Conservation (phyloP, 2,329 filamentous ascomycete species). For the Neofusicoccum cordaticola region DNA sequence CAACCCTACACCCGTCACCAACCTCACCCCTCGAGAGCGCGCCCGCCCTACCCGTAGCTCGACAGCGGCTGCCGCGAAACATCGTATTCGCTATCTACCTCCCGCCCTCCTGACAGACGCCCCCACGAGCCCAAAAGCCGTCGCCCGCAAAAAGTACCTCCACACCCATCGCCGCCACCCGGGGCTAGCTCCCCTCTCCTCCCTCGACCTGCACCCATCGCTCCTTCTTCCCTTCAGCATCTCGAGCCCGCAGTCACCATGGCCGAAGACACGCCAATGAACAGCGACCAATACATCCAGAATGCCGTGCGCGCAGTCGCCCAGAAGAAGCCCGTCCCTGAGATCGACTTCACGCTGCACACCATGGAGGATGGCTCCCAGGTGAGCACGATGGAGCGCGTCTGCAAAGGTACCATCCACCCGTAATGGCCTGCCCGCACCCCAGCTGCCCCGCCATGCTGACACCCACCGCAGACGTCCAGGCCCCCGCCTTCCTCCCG, state of each 20-base stretch:
- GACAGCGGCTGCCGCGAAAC: not conserved
- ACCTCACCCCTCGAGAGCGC: not conserved
- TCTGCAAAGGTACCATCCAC: conserved; percentile 81
- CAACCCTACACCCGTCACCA: not conserved
- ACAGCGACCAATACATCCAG: conserved; percentile 59
- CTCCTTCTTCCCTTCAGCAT: not conserved
- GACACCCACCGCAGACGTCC: conserved; percentile 68
- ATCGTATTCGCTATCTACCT: not conserved
- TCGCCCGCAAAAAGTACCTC: conserved; percentile 2
- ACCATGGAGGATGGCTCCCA: conserved; percentile 96
- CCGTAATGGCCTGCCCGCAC: conserved; percentile 19
- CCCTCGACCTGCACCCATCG: not conserved
- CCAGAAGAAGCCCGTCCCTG: conserved; percentile 91
- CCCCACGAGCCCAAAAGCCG: not conserved
- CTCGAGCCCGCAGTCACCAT: conserved; percentile 29
- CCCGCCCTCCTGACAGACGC: not conserved
- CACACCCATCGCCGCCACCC: not conserved
- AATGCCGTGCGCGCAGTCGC: conserved; percentile 88
- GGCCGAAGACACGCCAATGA: conserved; percentile 24
- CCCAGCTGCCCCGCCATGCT: conserved; percentile 22
- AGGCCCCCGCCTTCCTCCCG: conserved; percentile 90
- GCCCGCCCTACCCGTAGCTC: not conserved
- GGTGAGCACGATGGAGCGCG: conserved; percentile 91
- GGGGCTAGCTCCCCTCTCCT: conserved; percentile 2
- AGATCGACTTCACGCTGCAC: conserved; percentile 98